Evolutionary conservation across 1,284 basidiomycete species (phyloP).

Genomic region (Boletus mariae): DNA sequence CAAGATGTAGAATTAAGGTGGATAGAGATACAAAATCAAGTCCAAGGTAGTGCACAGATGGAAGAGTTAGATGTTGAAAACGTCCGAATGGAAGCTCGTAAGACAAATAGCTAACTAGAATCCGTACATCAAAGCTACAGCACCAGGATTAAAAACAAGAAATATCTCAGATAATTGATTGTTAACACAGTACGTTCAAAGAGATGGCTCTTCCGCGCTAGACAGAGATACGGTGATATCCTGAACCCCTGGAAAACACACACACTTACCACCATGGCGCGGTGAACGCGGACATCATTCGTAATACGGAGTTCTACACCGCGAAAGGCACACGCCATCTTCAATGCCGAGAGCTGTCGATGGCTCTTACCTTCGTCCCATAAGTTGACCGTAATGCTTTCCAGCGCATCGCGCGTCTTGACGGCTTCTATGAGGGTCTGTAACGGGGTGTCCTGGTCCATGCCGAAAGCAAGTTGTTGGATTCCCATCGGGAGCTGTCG

Average conservation of each 20-base stretch:
- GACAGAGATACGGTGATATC: conserved; percentile 13
- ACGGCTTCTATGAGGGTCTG: conserved; percentile 50
- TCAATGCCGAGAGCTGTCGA: conserved; percentile 45
- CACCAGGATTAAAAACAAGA: conserved; percentile 12
- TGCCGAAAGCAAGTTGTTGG: conserved; percentile 54
- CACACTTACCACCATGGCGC: conserved; percentile 44
- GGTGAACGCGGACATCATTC: conserved; percentile 45
- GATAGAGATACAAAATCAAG: neutral
- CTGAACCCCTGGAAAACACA: conserved; percentile 8
- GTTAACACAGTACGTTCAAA: conserved; percentile 17
- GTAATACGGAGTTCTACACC: conserved; percentile 49
- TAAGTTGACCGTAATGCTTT: conserved; percentile 44
- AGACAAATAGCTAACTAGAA: conserved; percentile 1
- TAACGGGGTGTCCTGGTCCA: conserved; percentile 52
- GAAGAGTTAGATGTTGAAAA: neutral
- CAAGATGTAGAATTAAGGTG: neutral
- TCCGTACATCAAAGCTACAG: conserved; percentile 18
- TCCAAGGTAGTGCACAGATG: neutral
- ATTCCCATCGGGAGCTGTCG: conserved; percentile 47
- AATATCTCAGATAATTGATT: neutral
- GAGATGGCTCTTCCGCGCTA: conserved; percentile 16
- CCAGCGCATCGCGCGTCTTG: conserved; percentile 39
- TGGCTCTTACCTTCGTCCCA: conserved; percentile 48
- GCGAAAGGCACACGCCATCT: conserved; percentile 52
- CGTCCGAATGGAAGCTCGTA: neutral